A percentile compares a stretch with the other conserved stretches of the same genome.
phyloP scores from a whole-genome alignment of 768 basidiomycete genomes.

The Hortiboletus campestris region DNA sequence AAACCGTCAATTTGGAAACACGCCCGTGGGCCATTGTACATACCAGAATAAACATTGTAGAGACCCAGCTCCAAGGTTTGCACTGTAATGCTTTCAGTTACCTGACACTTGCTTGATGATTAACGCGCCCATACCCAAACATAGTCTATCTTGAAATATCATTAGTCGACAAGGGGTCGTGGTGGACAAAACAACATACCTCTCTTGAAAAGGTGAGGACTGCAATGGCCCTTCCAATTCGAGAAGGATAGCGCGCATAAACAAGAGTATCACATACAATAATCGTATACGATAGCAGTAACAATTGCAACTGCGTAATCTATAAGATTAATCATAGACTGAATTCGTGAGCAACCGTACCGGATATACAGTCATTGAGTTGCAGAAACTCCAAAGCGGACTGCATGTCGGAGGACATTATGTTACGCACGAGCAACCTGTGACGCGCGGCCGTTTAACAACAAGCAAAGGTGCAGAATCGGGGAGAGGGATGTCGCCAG shows the following conservation, averaged over 20 bases:
- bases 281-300: neutral
- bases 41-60: slow-evolving; percentile 1
- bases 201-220: slow-evolving; percentile 7
- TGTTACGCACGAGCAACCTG: too few relatives aligned
- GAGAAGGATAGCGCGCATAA: neutral
- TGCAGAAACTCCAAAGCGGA: too few relatives aligned
- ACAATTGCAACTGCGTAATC: too few relatives aligned
- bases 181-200: neutral
- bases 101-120: neutral
- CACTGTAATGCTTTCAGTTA: neutral
- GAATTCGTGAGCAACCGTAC: too few relatives aligned
- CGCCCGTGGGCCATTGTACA: neutral
- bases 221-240: neutral
- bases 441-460: too few relatives aligned
- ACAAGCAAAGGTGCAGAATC: too few relatives aligned
- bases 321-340: too few relatives aligned
- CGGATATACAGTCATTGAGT: too few relatives aligned
- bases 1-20: neutral
- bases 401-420: too few relatives aligned
- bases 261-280: neutral
- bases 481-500: too few relatives aligned
- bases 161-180: neutral
- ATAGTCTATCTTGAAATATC: neutral
- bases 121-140: neutral
- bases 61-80: slow-evolving; percentile 1